Base-by-base conservation (phyloP, 352 stramenopile species). In the Proteromonas lacertae region DNA sequence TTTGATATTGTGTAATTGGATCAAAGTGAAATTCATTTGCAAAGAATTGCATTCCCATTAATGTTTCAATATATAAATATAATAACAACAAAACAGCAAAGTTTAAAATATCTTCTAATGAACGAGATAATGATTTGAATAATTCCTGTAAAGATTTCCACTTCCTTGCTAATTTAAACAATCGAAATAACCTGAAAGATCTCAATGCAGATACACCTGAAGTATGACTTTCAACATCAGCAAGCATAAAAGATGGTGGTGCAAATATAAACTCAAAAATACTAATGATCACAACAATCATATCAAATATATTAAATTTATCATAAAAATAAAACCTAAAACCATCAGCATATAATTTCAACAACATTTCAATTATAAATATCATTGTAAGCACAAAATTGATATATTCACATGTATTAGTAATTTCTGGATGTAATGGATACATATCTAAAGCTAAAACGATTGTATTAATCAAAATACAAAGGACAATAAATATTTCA, bases 1-100 rank as follows among this genome's bases (percentile, higher is more conserved):
- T 13, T 50, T 24, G 4, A 16, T 25, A 12, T 46, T 7, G 25
- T 33, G 36, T 42, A 46, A 23, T 42, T 76, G 35, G 38, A 41
- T 88, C 72, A 47, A 84, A 92, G 22, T 71, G 64, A 47, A 90
- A 68, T 16, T 68, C 73, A 48, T 89, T 90, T 0, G 69, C 67
- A 51, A 91, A 90, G 33, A 92, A 72, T 53, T 84, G 71, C 17
- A 83, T 54, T 0, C 71, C 70, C 8, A 87, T 40, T 21, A 90
- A 53, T 19, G 69, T 60, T 46, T 82, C 88, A 31, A 90, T 87
- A 47, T 82, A 90, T 37, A 89, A 77, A 47, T 90, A 90, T 13
- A 93, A 55, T 36, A 82, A 63, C 6, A 93, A 55, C 4, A 93
- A 62, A 26, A 92, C 56, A 0, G 50, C 66, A 40, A 92, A 91